Base-by-base conservation (phyloP, 148 eudicot species). In the Cornus suecica region DNA sequence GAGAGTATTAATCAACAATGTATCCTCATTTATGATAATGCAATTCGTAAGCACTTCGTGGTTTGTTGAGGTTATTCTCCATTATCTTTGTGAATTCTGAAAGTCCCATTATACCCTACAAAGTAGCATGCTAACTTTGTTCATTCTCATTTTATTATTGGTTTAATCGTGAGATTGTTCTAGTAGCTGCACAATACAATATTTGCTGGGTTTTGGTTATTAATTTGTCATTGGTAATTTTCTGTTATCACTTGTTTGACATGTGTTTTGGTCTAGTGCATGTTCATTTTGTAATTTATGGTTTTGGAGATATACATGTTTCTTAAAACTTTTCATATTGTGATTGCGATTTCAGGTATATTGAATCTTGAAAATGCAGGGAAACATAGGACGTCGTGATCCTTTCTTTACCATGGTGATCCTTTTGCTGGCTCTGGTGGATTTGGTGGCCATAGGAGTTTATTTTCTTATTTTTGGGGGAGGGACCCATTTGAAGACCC, bases 401-500 rank as follows among this genome's bases (percentile, higher is more conserved):
- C 79, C 77, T 60, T 79, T 86, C 66, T 87, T 70, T 73, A 71
- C 66, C 80, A 82, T 70, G 81, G 88, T 37, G 87, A 81, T 66
- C 85, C 90, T 64, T 86, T 85, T 78, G 86, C 77, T 27, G 80
- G 74, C n/a, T 87, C 84, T 73, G 68, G 78, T 32, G 84, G 83
- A 22, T 82, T 85, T 74, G 86, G 87, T 60, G 87, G 89, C 48
- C 91, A 78, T 25, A 83, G 75, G 54, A 89, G 77, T 71, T 65
- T 81, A 68, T 42, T 90, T 31, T 76, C 92, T 13, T 78, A 83
- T 74, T 69, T 92, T 69, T 90, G 94, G 58, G 96, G 96, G 32
- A 89, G 88, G 71, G 89, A 90, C 83, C 99, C 94, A 37, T 94
- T 94, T 80, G 96, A 89, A 77, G 96, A 92, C 72, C 99, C 99